These are phyloP conservation scores for Aspergillus calidoustus DNA, from an alignment of 2,329 filamentous ascomycete species.

Conservation along the genomic window DNA sequence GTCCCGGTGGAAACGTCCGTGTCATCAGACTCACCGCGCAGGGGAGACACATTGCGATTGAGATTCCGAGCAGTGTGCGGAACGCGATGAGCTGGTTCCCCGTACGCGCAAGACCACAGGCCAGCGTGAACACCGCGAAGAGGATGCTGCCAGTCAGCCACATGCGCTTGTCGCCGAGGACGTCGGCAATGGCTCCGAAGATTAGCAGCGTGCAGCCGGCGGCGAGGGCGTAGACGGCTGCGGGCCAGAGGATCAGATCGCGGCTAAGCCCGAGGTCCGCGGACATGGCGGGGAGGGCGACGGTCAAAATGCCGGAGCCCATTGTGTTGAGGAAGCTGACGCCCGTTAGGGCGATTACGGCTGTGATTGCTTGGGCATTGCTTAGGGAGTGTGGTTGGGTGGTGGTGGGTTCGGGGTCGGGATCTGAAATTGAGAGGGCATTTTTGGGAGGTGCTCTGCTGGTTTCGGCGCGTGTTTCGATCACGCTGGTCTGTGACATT, in stretches of 20 bases:
- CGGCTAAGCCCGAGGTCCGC: conserved; percentile 32
- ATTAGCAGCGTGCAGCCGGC: conserved; percentile 49
- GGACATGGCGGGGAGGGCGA: conserved; percentile 35
- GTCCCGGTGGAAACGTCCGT: conserved; percentile 51
- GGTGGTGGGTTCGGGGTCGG: not conserved
- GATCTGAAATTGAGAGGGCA: not conserved
- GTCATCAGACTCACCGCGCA: conserved; percentile 57
- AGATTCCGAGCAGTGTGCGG: conserved; percentile 52
- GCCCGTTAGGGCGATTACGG: conserved; percentile 33
- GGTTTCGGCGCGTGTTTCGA: not conserved
- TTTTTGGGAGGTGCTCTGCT: not conserved
- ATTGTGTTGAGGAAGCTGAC: conserved; percentile 38
- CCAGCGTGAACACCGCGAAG: conserved; percentile 31
- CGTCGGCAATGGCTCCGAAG: conserved; percentile 57
- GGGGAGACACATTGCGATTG: conserved; percentile 54
- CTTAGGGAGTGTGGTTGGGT: not conserved
- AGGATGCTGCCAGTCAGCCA: conserved; percentile 53
- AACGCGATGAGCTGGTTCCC: conserved; percentile 53
- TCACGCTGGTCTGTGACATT: not conserved
- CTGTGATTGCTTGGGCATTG: conserved; percentile 15
- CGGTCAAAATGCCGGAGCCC: conserved; percentile 34
- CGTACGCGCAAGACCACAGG: conserved; percentile 46
- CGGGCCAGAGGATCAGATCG: conserved; percentile 17
- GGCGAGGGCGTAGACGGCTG: conserved; percentile 29
- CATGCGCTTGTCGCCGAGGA: conserved; percentile 49